Evolutionary conservation across 2,329 filamentous ascomycete species (phyloP).

Genomic region (Calonectria hawksworthii): DNA sequence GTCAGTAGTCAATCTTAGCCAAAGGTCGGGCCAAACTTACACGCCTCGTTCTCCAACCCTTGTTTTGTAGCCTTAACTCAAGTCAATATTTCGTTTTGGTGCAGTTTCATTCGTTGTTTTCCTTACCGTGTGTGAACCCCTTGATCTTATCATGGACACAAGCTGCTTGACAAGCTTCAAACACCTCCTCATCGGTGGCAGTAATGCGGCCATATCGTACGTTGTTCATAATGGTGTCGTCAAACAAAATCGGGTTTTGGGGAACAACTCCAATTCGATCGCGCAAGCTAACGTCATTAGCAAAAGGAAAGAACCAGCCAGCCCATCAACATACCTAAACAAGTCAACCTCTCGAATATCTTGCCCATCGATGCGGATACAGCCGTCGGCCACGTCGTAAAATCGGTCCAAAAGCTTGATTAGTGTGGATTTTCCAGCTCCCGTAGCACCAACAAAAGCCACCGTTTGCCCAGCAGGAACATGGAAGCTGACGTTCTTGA

Average conservation of each 20-base stretch:
- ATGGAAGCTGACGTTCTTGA: slow-evolving; percentile 67
- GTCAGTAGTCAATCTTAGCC: slow-evolving; percentile 35
- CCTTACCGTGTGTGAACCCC: slow-evolving; percentile 63
- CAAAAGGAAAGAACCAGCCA: neutral
- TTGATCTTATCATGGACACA: slow-evolving; percentile 71
- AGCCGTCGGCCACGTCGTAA: slow-evolving; percentile 68
- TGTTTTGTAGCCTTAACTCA: slow-evolving; percentile 59
- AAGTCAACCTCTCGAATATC: slow-evolving; percentile 69
- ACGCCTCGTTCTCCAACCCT: slow-evolving; percentile 66
- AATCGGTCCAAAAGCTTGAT: slow-evolving; percentile 71
- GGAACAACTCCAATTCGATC: slow-evolving; percentile 69
- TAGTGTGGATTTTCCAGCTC: slow-evolving; percentile 71
- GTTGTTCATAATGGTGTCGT: slow-evolving; percentile 72
- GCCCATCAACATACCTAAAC: slow-evolving; percentile 52
- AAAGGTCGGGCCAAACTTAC: slow-evolving; percentile 44
- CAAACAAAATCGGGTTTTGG: slow-evolving; percentile 68
- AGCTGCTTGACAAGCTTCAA: slow-evolving; percentile 67
- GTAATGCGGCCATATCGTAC: slow-evolving; percentile 68
- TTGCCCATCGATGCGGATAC: slow-evolving; percentile 69
- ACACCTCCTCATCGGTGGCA: slow-evolving; percentile 68
- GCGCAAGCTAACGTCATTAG: slow-evolving; percentile 59
- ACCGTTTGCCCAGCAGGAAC: slow-evolving; percentile 67
- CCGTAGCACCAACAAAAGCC: slow-evolving; percentile 72
- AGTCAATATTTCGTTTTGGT: slow-evolving; percentile 25
- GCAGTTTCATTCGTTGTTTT: neutral